Conservation (phyloP, 2,329 filamentous ascomycete genomes). For the Plenodomus tracheiphilus region DNA sequence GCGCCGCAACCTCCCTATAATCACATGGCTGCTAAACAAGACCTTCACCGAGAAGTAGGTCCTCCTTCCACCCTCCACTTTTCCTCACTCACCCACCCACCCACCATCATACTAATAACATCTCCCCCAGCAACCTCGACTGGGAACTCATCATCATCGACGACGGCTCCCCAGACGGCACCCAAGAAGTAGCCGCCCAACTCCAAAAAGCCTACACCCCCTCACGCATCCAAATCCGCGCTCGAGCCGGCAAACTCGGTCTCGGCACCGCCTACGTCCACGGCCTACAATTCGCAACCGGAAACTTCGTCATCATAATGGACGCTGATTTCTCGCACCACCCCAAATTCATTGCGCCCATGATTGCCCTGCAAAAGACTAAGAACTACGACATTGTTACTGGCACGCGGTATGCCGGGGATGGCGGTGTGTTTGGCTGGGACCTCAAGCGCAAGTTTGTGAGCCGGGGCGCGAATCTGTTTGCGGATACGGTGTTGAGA, state of each 20-base stretch:
- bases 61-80: constrained; percentile 3
- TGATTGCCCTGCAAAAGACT: constrained; percentile 79
- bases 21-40: constrained; percentile 89
- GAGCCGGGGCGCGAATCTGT: constrained; percentile 86
- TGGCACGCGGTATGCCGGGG: constrained; percentile 87
- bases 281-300: constrained; percentile 84
- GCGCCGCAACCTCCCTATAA: constrained; percentile 93
- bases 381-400: constrained; percentile 95
- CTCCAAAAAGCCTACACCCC: constrained; percentile 81
- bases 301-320: constrained; percentile 99
- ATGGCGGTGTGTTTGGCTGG: constrained; percentile 90
- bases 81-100: background rate
- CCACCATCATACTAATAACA: too few species aligned
- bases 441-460: constrained; percentile 81
- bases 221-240: constrained; percentile 78
- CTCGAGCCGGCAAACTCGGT: constrained; percentile 93
- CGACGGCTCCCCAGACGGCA: constrained; percentile 96
- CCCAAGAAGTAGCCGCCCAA: constrained; percentile 85
- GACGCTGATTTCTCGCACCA: constrained; percentile 99
- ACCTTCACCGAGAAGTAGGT: constrained; percentile 86
- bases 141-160: constrained; percentile 99
- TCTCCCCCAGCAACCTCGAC: constrained; percentile 72
- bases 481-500: constrained; percentile 90
- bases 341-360: constrained; percentile 96
- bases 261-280: constrained; percentile 96